Evolutionary conservation across 768 basidiomycete species (phyloP), one percentile per base, ranked within the genome.

Genomic region (Lentinula aciculospora): DNA sequence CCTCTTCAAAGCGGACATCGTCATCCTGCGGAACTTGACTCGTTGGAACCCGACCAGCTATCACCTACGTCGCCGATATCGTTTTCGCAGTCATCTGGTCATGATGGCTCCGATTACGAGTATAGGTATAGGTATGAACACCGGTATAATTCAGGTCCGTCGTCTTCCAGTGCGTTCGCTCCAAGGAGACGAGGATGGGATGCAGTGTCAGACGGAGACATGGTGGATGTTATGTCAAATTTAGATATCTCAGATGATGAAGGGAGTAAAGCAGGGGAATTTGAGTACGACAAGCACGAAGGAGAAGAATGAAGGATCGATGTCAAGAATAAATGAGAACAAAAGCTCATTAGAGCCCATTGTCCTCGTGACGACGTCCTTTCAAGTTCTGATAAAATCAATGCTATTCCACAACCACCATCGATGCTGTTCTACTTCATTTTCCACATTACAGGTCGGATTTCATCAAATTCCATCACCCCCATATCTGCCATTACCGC

Each of bases 11-110:
- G 31, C 21, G 29, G 49, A 5, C 17, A 34, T 23, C 49, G 21
- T 34, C 49, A 50, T n/a, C 49, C 49, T 32, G 29, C 49, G 10
- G 49, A 50, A 32, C 49, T 50, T n/a, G 49, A 50, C n/a, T 50
- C 31, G 3, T n/a, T 50, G 9, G 29, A 50, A 13, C 49, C 49
- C 12, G 49, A 50, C 3, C 49, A 29, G 19, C 32, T 32, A 1
- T 31, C 49, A n/a, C 49, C 49, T 17, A 50, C 31, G 4, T 50
- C 49, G 31, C 49, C 49, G 31, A 50, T 50, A 32, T 50, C 49
- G 31, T 50, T 50, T 8, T 50, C 49, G 10, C 19, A 9, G 10
- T 32, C 31, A 8, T n/a, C 29, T 21, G 31, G 31, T 28, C 21
- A 48, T 50, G 19, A 21, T 23, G 49, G 29, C 13, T 34, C 19